These are phyloP conservation scores for Jackrogersella multiformis DNA, from an alignment of 495 filamentous ascomycete genomes.

Conservation along the genomic window DNA sequence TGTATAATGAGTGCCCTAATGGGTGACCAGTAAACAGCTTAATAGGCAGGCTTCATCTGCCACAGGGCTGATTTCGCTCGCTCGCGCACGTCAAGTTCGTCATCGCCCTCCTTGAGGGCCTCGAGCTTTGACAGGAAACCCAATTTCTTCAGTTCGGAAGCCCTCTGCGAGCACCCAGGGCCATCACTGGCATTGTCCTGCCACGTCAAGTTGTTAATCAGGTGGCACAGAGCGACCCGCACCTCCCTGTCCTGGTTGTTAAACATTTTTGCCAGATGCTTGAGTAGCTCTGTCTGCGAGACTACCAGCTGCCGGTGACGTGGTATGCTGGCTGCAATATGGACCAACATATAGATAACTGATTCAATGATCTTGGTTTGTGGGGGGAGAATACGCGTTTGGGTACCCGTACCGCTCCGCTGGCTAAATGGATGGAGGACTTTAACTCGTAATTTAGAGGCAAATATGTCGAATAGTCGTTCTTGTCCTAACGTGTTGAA, in stretches of 20 bases:
- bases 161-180: constrained; percentile 68
- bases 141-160: constrained; percentile 70
- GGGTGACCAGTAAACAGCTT: neutral
- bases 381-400: constrained; percentile 62
- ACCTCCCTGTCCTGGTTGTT: constrained; percentile 74
- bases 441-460: constrained; percentile 72
- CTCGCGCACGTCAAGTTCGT: constrained; percentile 84
- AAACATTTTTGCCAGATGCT: constrained; percentile 76
- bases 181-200: constrained; percentile 75
- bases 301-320: constrained; percentile 74
- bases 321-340: constrained; percentile 82
- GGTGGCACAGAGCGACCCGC: constrained; percentile 77
- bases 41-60: constrained; percentile 63
- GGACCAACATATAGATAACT: constrained; percentile 79
- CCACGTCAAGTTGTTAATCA: constrained; percentile 84
- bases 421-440: constrained; percentile 56
- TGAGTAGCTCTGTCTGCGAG: constrained; percentile 64
- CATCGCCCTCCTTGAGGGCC: constrained; percentile 69
- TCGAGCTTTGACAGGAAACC: constrained; percentile 75
- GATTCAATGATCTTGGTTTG: constrained; percentile 76
- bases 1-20: neutral
- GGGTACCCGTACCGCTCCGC: constrained; percentile 39
- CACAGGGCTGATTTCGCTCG: constrained; percentile 79
- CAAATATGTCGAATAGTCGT: constrained; percentile 77
- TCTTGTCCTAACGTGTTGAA: constrained; percentile 78